phyloP scores from a whole-genome alignment of 371 early-diverging fungal species.

The Caulochytrium protostelioides region DNA sequence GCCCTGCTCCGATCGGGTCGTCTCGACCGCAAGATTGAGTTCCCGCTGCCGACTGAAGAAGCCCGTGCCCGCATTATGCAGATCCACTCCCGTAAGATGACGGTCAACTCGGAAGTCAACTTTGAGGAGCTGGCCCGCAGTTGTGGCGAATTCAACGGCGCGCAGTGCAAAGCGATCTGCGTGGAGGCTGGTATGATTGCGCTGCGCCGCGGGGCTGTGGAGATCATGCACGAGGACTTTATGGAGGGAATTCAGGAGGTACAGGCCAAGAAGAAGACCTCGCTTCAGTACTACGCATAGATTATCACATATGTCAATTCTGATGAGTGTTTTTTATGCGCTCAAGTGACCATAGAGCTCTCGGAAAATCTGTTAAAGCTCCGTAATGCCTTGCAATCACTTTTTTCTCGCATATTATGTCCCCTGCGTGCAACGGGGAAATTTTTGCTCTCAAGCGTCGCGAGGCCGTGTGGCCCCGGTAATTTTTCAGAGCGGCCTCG shows the following conservation, averaged over 20 bases:
- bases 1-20: slow-evolving; percentile 98
- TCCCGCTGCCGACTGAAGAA: slow-evolving; percentile 96
- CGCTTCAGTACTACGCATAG: slow-evolving; percentile 83
- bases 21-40: slow-evolving; percentile 99
- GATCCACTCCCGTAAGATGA: slow-evolving; percentile 99
- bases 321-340: too few relatives aligned
- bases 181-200: slow-evolving; percentile 99
- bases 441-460: too few relatives aligned
- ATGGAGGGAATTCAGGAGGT: slow-evolving; percentile 99
- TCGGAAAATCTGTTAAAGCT: too few relatives aligned
- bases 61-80: slow-evolving; percentile 96
- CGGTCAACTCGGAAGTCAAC: slow-evolving; percentile 83
- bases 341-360: too few relatives aligned
- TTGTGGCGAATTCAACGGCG: slow-evolving; percentile 99
- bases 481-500: too few relatives aligned
- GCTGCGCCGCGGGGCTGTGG: slow-evolving; percentile 67
- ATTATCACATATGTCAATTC: too few relatives aligned
- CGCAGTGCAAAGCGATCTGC: slow-evolving; percentile 99
- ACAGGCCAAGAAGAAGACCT: slow-evolving; percentile 98
- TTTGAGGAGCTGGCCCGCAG: slow-evolving; percentile 95
- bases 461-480: too few relatives aligned
- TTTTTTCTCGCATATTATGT: too few relatives aligned
- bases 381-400: too few relatives aligned
- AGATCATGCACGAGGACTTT: slow-evolving; percentile 95
- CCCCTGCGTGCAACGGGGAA: too few relatives aligned